Evolutionary conservation across 192 early-diverging fungal genomes (phyloP).

Genomic region (Irineochytrium annulatum): DNA sequence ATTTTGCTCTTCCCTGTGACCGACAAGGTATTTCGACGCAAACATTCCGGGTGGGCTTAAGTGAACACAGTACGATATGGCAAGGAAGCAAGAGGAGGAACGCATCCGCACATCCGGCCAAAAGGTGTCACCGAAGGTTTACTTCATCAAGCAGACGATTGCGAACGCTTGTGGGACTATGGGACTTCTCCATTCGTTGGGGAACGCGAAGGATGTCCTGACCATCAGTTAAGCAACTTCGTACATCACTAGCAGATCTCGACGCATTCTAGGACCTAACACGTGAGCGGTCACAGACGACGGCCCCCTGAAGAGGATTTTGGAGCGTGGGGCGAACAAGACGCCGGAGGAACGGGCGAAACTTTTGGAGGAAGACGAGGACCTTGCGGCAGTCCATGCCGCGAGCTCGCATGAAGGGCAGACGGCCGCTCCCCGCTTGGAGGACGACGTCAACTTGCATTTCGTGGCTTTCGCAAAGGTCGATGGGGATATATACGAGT

Average conservation of each 20-base stretch:
- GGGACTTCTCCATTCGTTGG: conserved; percentile 83
- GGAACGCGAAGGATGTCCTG: conserved; percentile 61
- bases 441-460: conserved; percentile 76
- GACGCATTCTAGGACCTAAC: not conserved
- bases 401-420: conserved; percentile 27
- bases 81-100: conserved; percentile 44
- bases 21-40: not conserved
- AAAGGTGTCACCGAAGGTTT: conserved; percentile 52
- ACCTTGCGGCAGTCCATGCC: conserved; percentile 37
- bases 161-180: conserved; percentile 93
- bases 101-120: conserved; percentile 45
- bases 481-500: conserved; percentile 77
- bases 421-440: conserved; percentile 28
- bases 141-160: conserved; percentile 85
- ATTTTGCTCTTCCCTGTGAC: conserved; percentile 79
- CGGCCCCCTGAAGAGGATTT: conserved; percentile 62
- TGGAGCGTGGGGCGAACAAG: conserved; percentile 55
- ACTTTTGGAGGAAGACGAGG: conserved; percentile 59
- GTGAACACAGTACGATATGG: conserved; percentile 40
- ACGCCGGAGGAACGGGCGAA: conserved; percentile 71
- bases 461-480: conserved; percentile 81
- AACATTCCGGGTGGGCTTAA: not conserved
- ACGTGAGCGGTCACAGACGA: conserved; percentile 19
- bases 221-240: conserved; percentile 38
- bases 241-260: too few species aligned